Evolutionary conservation across 148 eudicot species (phyloP).

Genomic region (Selenicereus undatus): DNA sequence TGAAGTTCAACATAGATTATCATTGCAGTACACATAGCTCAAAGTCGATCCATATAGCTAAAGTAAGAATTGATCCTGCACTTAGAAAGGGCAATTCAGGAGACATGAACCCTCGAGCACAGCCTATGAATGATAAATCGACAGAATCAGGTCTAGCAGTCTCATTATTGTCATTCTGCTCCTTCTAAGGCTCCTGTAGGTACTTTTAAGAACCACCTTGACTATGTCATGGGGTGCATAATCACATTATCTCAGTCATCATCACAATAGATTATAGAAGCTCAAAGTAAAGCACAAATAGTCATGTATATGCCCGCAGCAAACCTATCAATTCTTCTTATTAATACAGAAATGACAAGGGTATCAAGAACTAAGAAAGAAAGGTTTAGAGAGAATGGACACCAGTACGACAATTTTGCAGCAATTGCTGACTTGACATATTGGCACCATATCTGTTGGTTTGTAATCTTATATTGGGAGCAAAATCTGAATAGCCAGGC

Average conservation of each 20-base stretch:
- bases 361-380: neutral
- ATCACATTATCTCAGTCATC: neutral
- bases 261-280: neutral
- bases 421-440: neutral
- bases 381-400: neutral
- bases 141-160: neutral
- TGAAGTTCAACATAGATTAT: neutral
- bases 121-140: neutral
- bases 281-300: neutral
- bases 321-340: too few relatives aligned
- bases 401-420: neutral
- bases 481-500: neutral
- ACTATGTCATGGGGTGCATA: neutral
- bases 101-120: neutral
- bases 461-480: neutral
- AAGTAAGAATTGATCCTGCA: neutral
- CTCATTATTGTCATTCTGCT: neutral
- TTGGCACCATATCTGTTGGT: neutral
- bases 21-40: neutral
- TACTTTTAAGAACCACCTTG: neutral
- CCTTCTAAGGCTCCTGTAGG: neutral
- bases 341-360: neutral
- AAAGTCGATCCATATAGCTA: neutral
- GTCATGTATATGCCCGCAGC: neutral
- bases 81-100: neutral